phyloP scores from a whole-genome alignment of 2,329 filamentous ascomycete genomes.

The Cladosporium sp. region DNA sequence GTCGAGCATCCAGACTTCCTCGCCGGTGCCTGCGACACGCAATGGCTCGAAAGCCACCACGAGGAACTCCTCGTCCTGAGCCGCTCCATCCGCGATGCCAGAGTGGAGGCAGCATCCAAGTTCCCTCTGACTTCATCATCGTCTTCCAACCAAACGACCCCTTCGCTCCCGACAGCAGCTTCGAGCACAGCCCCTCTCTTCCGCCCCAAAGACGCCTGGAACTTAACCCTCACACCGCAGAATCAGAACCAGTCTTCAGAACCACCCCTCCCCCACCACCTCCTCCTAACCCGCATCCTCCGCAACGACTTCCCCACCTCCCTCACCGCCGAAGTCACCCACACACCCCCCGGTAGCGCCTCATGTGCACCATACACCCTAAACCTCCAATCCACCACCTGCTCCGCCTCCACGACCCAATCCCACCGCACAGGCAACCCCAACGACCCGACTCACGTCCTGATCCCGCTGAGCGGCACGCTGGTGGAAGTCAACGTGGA shows the following conservation, averaged over 20 bases:
- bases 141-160: constrained; percentile 14
- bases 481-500: constrained; percentile 57
- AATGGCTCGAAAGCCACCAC: constrained; percentile 54
- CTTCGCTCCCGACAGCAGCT: constrained; percentile 27
- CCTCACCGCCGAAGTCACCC: constrained; percentile 50
- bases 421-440: constrained; percentile 51
- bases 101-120: too few species aligned
- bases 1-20: constrained; percentile 49
- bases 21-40: constrained; percentile 48
- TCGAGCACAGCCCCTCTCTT: constrained; percentile 14
- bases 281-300: constrained; percentile 51
- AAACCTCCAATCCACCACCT: constrained; percentile 41
- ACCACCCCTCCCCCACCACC: constrained; percentile 40
- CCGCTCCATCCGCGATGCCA: constrained; percentile 13
- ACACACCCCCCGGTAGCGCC: constrained; percentile 35
- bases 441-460: constrained; percentile 48
- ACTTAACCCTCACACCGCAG: constrained; percentile 15
- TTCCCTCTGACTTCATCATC: constrained; percentile 20
- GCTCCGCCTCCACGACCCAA: constrained; percentile 34
- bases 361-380: constrained; percentile 37
- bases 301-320: constrained; percentile 58
- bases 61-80: constrained; percentile 32
- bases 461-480: constrained; percentile 56
- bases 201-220: constrained; percentile 24
- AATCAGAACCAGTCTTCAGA: not conserved